Percentiles rank a stretch among this genome's conserved stretches.
Evolutionary conservation across 192 early-diverging fungal genomes (phyloP).

Genomic region (Coemansia sp.): DNA sequence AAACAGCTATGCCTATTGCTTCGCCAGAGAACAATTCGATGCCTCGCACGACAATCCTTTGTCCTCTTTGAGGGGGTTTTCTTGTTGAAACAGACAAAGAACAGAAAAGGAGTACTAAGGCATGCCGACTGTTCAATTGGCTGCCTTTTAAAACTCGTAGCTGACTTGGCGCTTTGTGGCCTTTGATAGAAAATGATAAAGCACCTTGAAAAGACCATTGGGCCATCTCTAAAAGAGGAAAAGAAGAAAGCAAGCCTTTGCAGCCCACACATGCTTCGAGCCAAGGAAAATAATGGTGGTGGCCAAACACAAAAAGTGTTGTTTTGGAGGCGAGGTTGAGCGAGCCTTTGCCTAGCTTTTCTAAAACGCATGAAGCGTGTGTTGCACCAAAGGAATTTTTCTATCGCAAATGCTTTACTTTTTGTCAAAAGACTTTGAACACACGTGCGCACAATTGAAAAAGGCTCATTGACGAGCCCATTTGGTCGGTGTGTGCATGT

Average conservation of each 20-base stretch:
- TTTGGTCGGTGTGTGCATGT: neutral
- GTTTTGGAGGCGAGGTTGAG: neutral
- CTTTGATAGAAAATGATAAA: neutral
- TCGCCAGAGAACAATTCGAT: neutral
- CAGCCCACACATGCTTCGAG: neutral
- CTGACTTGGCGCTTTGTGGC: neutral
- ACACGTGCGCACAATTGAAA: neutral
- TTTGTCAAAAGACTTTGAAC: neutral
- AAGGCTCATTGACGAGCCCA: neutral
- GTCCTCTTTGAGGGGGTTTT: neutral
- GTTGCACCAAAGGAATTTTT: neutral
- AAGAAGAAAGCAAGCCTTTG: neutral
- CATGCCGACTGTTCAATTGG: neutral
- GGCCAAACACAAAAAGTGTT: neutral
- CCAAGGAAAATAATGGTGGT: neutral
- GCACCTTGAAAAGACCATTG: neutral
- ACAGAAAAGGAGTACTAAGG: neutral
- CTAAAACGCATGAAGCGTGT: neutral
- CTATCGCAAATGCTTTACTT: neutral
- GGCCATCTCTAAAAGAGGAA: neutral
- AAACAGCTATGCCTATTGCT: neutral
- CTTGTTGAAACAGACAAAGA: slow-evolving; percentile 4
- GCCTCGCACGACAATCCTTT: neutral
- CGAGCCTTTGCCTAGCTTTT: neutral
- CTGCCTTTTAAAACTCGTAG: neutral